phyloP scores from a whole-genome alignment of 2,329 filamentous ascomycete species.

The Elsinoe batatas region DNA sequence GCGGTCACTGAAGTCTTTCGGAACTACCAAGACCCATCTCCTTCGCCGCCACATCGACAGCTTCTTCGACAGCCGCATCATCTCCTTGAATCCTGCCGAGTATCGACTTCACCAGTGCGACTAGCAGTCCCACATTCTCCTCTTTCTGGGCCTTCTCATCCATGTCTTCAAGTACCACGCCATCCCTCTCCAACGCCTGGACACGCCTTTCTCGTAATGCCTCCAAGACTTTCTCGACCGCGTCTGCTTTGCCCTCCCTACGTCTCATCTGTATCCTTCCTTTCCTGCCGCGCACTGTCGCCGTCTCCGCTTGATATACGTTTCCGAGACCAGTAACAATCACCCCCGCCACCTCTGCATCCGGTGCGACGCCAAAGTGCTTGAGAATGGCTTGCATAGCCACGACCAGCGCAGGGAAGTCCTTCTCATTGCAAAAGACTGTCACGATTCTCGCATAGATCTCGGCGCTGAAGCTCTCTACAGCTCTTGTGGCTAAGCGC shows the following conservation, averaged over 20 bases:
- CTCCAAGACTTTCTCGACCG: slow-evolving; percentile 10
- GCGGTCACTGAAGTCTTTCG: too few species aligned
- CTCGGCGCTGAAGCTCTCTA: slow-evolving; percentile 2
- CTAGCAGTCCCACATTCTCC: slow-evolving; percentile 14
- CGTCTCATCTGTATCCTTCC: slow-evolving; percentile 13
- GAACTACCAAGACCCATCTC: not conserved
- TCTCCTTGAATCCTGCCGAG: slow-evolving; percentile 7
- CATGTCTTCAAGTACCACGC: not conserved
- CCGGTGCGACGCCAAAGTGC: slow-evolving; percentile 11
- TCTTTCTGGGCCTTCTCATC: not conserved
- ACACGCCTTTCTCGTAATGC: not conserved
- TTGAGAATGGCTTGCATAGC: slow-evolving; percentile 14
- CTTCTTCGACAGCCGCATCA: slow-evolving; percentile 4
- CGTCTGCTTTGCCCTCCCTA: not conserved
- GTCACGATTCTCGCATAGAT: slow-evolving; percentile 15
- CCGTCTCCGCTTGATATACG: not conserved
- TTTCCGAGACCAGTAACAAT: slow-evolving; percentile 13
- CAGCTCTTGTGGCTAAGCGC: not conserved
- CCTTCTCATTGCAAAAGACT: slow-evolving; percentile 14
- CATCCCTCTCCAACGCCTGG: slow-evolving; percentile 2
- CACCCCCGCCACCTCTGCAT: slow-evolving; percentile 11
- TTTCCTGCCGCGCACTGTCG: slow-evolving; percentile 6
- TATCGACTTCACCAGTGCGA: slow-evolving; percentile 14
- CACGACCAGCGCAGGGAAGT: slow-evolving; percentile 15
- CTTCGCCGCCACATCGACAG: slow-evolving; percentile 6